Conservation (phyloP, 2,329 filamentous ascomycete species). For the Raffaelea ambrosiae region DNA sequence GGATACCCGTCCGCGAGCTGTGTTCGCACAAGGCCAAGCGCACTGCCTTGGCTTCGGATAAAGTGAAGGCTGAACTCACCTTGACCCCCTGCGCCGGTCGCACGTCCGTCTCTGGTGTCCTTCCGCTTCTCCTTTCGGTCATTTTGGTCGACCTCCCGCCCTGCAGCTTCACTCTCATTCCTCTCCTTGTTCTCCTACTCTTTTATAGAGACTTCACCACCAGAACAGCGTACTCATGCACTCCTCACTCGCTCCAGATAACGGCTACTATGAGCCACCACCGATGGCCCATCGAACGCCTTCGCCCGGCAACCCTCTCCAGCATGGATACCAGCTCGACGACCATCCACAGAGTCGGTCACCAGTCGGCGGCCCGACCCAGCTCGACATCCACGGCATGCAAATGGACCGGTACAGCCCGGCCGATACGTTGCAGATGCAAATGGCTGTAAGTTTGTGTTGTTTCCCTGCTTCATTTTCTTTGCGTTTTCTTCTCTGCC, state of each 20-base stretch:
- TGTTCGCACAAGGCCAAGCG: neutral
- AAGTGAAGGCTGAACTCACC: too few relatives aligned
- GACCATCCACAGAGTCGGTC: conserved; percentile 60
- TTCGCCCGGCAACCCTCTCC: conserved; percentile 66
- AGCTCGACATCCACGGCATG: conserved; percentile 52
- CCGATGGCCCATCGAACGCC: conserved; percentile 54
- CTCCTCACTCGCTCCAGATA: conserved; percentile 29
- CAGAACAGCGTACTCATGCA: neutral
- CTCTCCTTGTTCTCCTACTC: too few relatives aligned
- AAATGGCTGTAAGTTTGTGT: conserved; percentile 65
- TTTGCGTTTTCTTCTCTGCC: too few relatives aligned
- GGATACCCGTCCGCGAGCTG: neutral
- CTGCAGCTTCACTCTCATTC: neutral
- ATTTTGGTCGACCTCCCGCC: neutral
- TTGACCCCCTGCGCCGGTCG: too few relatives aligned
- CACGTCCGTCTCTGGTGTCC: neutral
- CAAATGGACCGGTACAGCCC: conserved; percentile 42
- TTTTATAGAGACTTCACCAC: neutral
- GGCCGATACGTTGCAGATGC: conserved; percentile 70
- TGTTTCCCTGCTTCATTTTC: neutral
- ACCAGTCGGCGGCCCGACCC: conserved; percentile 19
- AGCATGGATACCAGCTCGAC: conserved; percentile 72
- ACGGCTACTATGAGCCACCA: conserved; percentile 49
- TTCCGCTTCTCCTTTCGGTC: neutral
- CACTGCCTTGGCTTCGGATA: too few relatives aligned